Base-by-base conservation (phyloP, 2,329 filamentous ascomycete species). In the Orbilia ellipsospora region DNA sequence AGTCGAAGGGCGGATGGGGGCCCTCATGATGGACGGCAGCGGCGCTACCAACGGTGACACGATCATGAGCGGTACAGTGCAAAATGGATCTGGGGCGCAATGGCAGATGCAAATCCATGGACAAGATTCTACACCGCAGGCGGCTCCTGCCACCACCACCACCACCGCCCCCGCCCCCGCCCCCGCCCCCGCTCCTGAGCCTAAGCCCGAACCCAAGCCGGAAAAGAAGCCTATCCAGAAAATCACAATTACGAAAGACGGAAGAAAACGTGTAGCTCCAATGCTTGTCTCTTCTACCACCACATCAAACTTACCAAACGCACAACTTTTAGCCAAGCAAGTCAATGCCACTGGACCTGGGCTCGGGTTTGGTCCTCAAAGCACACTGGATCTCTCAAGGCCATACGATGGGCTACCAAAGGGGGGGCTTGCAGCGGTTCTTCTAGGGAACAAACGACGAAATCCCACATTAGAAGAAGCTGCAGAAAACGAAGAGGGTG, bases 1-100 rank as follows among this genome's bases (percentile, higher is more conserved):
- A 4, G 94, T 94, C 0, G 92, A 99, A 83, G 95, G 93, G 1
- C 89, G 94, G 78, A 99, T 99, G 95, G 95, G 95, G 12, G 94
- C 94, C n/a, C 84, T 99, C 44, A 99, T 99, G 95, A 79, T 79
- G 78, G 78, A 80, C 69, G 79, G 79, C 42, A 75, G 72, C 42
- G 77, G 70, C 55, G 94, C 94, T 4, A 94, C 97, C 80, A 87
- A 87, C 16, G 86, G 86, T 62, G 84, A 86, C 1, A 82, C 87
- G 2, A 84, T 85, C 2, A 88, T 88, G 48, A 84, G 85, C 60
- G 81, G 83, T 7, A 82, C 83, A 3, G 82, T 84, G 63, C 84
- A 81, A n/a, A 83, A 84, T 26, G 72, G 56, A 57, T 78, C 73
- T 64, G 77, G 79, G 13, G 73, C 74, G 77, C 81, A 77, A 67